Percentiles rank a stretch among this genome's conserved stretches.
Conservation (phyloP, 148 eudicot genomes). For the Rhododendron henanense region DNA sequence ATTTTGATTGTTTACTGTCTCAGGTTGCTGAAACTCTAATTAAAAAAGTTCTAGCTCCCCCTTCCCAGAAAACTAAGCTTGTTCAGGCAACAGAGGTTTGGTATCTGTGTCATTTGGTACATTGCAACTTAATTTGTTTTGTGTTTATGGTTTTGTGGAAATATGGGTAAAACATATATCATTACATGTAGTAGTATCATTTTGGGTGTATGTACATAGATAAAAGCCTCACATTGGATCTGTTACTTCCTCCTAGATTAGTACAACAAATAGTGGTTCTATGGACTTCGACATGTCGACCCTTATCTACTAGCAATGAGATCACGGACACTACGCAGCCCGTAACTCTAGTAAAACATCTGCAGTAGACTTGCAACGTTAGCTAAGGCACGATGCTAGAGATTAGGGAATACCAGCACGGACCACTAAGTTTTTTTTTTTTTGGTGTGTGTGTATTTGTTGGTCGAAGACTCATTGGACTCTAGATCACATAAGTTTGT, state of each 20-base stretch:
- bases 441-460: not conserved
- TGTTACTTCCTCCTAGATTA: no score
- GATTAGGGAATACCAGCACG: not conserved
- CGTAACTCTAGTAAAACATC: not conserved
- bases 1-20: constrained; percentile 13
- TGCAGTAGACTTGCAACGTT: not conserved
- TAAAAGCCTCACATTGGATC: not conserved
- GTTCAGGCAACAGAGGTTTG: constrained; percentile 81
- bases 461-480: not conserved
- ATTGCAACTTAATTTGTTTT: not conserved
- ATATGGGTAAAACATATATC: not conserved
- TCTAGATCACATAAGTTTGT: not conserved
- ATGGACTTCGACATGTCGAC: not conserved
- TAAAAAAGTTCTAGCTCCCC: constrained; percentile 76
- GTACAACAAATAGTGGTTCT: not conserved
- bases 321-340: not conserved
- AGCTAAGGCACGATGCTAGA: not conserved
- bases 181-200: not conserved
- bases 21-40: constrained; percentile 89
- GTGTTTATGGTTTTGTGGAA: not conserved
- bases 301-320: not conserved
- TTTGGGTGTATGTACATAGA: not conserved
- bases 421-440: not conserved
- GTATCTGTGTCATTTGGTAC: not conserved
- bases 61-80: constrained; percentile 82